Conservation (phyloP, 495 filamentous ascomycete species). For the Haplographium delicatum region DNA sequence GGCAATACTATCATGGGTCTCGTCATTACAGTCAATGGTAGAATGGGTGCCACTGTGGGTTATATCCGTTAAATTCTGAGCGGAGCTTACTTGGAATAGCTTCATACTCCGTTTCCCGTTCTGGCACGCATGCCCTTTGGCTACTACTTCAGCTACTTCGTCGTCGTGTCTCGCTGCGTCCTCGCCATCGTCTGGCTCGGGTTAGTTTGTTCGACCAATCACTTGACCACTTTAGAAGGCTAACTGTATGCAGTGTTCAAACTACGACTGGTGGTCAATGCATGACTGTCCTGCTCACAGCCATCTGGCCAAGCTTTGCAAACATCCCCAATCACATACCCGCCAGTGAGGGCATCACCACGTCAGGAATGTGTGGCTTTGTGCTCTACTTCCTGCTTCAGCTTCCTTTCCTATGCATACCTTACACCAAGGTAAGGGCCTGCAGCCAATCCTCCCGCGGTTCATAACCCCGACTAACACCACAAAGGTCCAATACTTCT, state of each 20-base stretch:
- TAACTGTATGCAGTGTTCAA: slow-evolving; percentile 14
- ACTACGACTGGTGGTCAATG: slow-evolving; percentile 51
- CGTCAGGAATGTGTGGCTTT: slow-evolving; percentile 40
- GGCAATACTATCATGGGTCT: slow-evolving; percentile 59
- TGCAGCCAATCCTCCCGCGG: neutral
- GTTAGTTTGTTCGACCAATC: slow-evolving; percentile 12
- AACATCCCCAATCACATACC: slow-evolving; percentile 42
- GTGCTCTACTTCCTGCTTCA: slow-evolving; percentile 43
- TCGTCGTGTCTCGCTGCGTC: slow-evolving; percentile 59
- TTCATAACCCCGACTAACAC: neutral
- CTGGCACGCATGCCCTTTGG: slow-evolving; percentile 62
- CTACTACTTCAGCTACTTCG: slow-evolving; percentile 63
- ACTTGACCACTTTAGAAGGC: slow-evolving; percentile 5
- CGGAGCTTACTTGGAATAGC: slow-evolving; percentile 21
- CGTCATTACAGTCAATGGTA: slow-evolving; percentile 57
- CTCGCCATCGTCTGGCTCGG: slow-evolving; percentile 69
- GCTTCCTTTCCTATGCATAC: slow-evolving; percentile 48
- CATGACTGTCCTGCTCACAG: slow-evolving; percentile 58
- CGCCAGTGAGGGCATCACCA: slow-evolving; percentile 38
- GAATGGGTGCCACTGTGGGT: slow-evolving; percentile 45
- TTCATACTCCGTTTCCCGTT: slow-evolving; percentile 64
- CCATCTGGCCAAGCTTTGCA: slow-evolving; percentile 16
- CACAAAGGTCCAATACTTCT: slow-evolving; percentile 17
- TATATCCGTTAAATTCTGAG: slow-evolving; percentile 8
- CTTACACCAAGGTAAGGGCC: slow-evolving; percentile 35